Evolutionary conservation across 768 basidiomycete species (phyloP).

Genomic region (Collybia sordida): DNA sequence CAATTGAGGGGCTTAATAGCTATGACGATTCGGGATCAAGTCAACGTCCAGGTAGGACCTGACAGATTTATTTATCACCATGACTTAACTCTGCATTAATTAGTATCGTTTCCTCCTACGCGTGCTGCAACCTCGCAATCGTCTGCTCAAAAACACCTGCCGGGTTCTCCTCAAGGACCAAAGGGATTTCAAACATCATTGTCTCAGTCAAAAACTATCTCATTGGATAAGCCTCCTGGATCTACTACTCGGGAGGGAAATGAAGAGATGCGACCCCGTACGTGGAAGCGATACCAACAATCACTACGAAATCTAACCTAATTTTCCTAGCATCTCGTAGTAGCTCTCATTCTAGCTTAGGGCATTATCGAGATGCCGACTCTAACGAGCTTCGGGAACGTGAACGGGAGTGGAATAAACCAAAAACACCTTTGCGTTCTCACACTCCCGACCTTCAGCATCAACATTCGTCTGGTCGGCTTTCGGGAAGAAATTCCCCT

Average conservation of each 20-base stretch:
- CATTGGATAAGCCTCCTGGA: neutral
- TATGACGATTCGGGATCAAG: constrained; percentile 38
- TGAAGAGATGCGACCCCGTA: constrained; percentile 7
- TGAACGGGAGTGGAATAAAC: constrained; percentile 49
- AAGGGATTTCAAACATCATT: neutral
- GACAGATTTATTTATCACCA: constrained; percentile 2
- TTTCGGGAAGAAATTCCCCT: constrained; percentile 16
- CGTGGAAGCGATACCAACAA: neutral
- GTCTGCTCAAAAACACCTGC: neutral
- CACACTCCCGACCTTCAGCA: constrained; percentile 20
- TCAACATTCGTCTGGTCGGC: constrained; percentile 13
- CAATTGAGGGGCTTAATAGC: constrained; percentile 54
- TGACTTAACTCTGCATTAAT: neutral
- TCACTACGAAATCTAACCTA: neutral
- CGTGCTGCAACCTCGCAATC: neutral
- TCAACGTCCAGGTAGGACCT: constrained; percentile 15
- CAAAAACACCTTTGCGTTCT: constrained; percentile 13
- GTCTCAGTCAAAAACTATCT: constrained; percentile 1
- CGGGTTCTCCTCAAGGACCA: neutral
- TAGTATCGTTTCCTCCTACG: constrained; percentile 17
- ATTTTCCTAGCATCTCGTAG: constrained; percentile 15
- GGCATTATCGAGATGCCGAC: constrained; percentile 7
- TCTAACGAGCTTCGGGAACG: constrained; percentile 33
- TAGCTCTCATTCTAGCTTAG: constrained; percentile 5
- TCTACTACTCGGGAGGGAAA: neutral